Conservation (phyloP, 768 basidiomycete species). For the Macrolepiota dolichaula region DNA sequence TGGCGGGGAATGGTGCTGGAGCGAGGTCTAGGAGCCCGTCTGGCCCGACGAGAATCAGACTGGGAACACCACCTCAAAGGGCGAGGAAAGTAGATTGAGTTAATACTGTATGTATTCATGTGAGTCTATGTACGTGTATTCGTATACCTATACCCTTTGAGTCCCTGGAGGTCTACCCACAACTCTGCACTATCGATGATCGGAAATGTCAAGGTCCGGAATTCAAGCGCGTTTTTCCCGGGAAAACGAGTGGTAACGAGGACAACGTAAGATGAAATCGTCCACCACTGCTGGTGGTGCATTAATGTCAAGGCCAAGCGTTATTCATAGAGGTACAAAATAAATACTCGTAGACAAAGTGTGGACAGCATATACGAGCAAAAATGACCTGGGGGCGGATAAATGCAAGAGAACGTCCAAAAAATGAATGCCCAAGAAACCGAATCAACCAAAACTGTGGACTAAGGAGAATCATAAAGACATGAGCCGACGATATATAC, state of each 20-base stretch:
- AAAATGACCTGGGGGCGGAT: background rate
- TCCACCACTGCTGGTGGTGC: background rate
- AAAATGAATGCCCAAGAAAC: background rate
- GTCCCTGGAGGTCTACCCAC: too few relatives aligned
- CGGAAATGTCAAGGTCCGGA: too few relatives aligned
- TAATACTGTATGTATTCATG: background rate
- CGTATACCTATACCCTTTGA: background rate
- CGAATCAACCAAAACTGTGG: background rate
- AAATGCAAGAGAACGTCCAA: background rate
- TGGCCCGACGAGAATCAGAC: conserved; percentile 8
- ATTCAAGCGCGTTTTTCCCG: too few relatives aligned
- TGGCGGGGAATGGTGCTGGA: background rate
- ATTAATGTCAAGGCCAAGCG: background rate
- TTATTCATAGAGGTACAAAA: background rate
- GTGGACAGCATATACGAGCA: background rate
- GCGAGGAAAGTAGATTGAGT: conserved; percentile 6
- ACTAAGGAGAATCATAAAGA: background rate
- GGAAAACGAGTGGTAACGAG: too few relatives aligned
- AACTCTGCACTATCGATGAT: too few relatives aligned
- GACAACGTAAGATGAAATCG: background rate
- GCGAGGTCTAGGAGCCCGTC: background rate
- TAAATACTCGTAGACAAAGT: background rate
- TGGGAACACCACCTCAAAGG: conserved; percentile 8
- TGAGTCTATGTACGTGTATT: background rate
- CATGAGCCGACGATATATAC: background rate